These are phyloP conservation scores for Endocarpon pusillum DNA, from an alignment of 495 filamentous ascomycete genomes.

Conservation along the genomic window DNA sequence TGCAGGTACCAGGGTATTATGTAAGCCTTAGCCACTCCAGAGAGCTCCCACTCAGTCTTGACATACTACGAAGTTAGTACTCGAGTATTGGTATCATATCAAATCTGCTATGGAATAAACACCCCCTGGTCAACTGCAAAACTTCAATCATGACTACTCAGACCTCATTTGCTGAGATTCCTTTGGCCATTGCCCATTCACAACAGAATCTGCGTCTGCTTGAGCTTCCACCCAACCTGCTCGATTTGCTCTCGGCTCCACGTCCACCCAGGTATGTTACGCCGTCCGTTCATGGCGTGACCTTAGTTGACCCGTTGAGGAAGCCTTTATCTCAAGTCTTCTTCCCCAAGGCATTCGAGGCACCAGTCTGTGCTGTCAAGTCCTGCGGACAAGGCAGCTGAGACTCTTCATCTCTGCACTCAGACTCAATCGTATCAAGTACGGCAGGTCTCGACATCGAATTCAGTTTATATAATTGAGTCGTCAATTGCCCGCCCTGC, in stretches of 20 bases:
- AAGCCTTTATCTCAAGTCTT: constrained; percentile 53
- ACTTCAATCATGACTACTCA: constrained; percentile 38
- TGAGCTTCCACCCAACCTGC: constrained; percentile 64
- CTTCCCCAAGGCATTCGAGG: too few species aligned
- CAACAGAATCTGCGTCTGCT: constrained; percentile 53
- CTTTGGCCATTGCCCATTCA: constrained; percentile 42
- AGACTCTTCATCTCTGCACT: constrained; percentile 60
- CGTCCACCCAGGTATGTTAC: constrained; percentile 40
- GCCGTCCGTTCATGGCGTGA: constrained; percentile 1
- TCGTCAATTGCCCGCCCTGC: constrained; percentile 7
- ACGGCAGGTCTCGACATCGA: constrained; percentile 83
- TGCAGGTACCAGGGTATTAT: too few species aligned
- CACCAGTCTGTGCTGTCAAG: constrained; percentile 12
- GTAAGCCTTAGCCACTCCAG: too few species aligned
- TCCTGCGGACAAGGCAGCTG: constrained; percentile 20
- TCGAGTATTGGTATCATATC: too few species aligned
- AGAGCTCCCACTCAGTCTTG: too few species aligned
- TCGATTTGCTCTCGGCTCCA: constrained; percentile 43
- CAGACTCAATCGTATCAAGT: constrained; percentile 54
- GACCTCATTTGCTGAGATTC: constrained; percentile 37
- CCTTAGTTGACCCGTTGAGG: constrained; percentile 1
- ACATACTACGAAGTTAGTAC: too few species aligned
- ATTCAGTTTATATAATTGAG: constrained; percentile 55
- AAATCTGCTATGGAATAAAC: too few species aligned
- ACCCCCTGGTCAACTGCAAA: too few species aligned